phyloP scores from a whole-genome alignment of 148 eudicot genomes.

The Tetragonia tetragonoides region DNA sequence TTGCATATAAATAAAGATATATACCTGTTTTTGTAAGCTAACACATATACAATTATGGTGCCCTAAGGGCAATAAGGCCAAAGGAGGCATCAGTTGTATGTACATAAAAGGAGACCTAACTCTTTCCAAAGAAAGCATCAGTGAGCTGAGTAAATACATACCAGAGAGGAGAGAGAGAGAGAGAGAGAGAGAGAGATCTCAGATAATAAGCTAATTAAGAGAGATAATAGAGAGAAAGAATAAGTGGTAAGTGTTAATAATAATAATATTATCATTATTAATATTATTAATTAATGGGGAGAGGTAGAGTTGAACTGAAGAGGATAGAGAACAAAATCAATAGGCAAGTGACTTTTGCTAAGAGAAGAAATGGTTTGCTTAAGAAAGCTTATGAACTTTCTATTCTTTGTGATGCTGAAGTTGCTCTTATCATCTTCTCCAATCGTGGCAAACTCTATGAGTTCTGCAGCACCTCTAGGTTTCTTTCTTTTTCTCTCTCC shows the following conservation, averaged over 20 bases:
- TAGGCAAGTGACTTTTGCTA: slow-evolving; percentile 56
- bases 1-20: background rate
- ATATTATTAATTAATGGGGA: slow-evolving; percentile 33
- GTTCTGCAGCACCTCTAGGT: slow-evolving; percentile 45
- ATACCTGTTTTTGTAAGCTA: slow-evolving; percentile 12
- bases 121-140: slow-evolving; percentile 28
- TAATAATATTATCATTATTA: background rate
- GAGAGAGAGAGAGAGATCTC: background rate
- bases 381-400: slow-evolving; percentile 62
- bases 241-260: background rate
- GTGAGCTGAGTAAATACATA: background rate
- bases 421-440: slow-evolving; percentile 56
- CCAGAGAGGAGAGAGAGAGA: background rate
- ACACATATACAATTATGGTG: slow-evolving; percentile 26
- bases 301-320: slow-evolving; percentile 55
- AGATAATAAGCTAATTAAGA: background rate
- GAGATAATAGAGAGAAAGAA: slow-evolving; percentile 11
- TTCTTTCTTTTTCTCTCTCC: background rate
- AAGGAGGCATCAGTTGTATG: background rate
- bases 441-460: slow-evolving; percentile 51
- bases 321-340: slow-evolving; percentile 58
- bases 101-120: slow-evolving; percentile 36
- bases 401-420: slow-evolving; percentile 54
- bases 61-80: slow-evolving; percentile 10
- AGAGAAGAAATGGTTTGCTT: slow-evolving; percentile 58